A percentile compares a stretch with the other conserved stretches of the same genome.
These are phyloP conservation scores for Aspergillus wentii DNA, from an alignment of 495 filamentous ascomycete genomes.

Conservation along the genomic window DNA sequence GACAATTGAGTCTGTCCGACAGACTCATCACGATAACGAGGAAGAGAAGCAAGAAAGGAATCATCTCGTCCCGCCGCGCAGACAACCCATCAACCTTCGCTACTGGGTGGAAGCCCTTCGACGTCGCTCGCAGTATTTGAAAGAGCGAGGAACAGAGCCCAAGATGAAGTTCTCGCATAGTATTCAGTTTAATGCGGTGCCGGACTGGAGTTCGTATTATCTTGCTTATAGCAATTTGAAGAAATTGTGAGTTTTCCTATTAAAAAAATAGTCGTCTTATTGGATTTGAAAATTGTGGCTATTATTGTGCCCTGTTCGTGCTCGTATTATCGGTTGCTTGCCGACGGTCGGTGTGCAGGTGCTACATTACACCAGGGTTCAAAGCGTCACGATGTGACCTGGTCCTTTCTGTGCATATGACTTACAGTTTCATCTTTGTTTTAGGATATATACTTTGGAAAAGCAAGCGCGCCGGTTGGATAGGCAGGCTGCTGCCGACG, in stretches of 20 bases:
- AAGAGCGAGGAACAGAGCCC: slow-evolving; percentile 38
- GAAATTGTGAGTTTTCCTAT: slow-evolving; percentile 70
- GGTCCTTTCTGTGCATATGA: slow-evolving; percentile 6
- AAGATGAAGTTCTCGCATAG: slow-evolving; percentile 99
- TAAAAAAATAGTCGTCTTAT: background rate
- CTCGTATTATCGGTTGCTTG: too few relatives aligned
- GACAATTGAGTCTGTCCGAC: background rate
- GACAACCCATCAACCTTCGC: slow-evolving; percentile 20
- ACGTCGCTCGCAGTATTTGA: slow-evolving; percentile 12
- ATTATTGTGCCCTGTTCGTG: too few relatives aligned
- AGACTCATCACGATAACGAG: background rate
- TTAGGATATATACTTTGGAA: slow-evolving; percentile 89
- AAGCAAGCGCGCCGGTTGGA: slow-evolving; percentile 59
- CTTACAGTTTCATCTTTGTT: slow-evolving; percentile 16
- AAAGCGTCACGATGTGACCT: slow-evolving; percentile 8
- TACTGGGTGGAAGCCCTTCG: slow-evolving; percentile 39
- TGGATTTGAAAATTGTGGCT: too few relatives aligned
- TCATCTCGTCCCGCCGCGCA: background rate
- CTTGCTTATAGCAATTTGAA: slow-evolving; percentile 98
- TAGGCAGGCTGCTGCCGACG: slow-evolving; percentile 49
- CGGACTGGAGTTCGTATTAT: slow-evolving; percentile 97
- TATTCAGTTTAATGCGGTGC: slow-evolving; percentile 98
- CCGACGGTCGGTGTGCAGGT: too few relatives aligned
- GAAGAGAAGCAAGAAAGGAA: background rate
- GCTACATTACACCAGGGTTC: slow-evolving; percentile 23